phyloP scores from a whole-genome alignment of 2,329 filamentous ascomycete genomes.

The Bipolaris zeicola region DNA sequence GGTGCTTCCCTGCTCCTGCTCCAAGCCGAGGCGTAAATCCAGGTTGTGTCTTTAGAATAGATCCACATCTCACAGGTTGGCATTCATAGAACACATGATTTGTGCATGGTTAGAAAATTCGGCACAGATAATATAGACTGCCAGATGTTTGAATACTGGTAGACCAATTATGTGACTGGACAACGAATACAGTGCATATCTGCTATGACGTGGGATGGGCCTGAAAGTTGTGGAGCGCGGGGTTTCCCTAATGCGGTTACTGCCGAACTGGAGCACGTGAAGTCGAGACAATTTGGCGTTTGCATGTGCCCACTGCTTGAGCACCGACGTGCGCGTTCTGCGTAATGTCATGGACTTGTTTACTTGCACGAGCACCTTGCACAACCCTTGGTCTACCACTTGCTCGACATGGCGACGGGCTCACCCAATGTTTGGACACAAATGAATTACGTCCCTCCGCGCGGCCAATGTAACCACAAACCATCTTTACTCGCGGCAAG shows the following conservation, averaged over 20 bases:
- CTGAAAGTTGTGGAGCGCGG: constrained; percentile 6
- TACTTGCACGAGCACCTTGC: neutral
- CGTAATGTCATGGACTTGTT: constrained; percentile 1
- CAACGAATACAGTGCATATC: neutral
- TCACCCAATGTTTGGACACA: constrained; percentile 55
- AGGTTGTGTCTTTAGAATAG: neutral
- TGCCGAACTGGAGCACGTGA: constrained; percentile 25
- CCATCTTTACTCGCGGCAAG: constrained; percentile 52
- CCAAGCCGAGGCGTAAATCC: neutral
- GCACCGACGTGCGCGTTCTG: neutral
- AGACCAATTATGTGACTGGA: neutral
- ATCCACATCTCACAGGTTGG: neutral
- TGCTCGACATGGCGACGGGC: constrained; percentile 21
- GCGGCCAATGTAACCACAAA: constrained; percentile 59
- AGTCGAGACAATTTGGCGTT: constrained; percentile 28
- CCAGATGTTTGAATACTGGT: neutral
- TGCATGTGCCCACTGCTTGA: constrained; percentile 1
- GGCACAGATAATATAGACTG: neutral
- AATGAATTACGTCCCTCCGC: constrained; percentile 58
- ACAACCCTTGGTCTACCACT: neutral
- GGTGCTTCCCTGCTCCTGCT: neutral
- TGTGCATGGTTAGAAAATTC: neutral
- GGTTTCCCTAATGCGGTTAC: constrained; percentile 2
- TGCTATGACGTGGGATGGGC: constrained; percentile 5
- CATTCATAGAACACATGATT: neutral